phyloP scores from a whole-genome alignment of 805 yeast genomes.

The Pichia californica region DNA sequence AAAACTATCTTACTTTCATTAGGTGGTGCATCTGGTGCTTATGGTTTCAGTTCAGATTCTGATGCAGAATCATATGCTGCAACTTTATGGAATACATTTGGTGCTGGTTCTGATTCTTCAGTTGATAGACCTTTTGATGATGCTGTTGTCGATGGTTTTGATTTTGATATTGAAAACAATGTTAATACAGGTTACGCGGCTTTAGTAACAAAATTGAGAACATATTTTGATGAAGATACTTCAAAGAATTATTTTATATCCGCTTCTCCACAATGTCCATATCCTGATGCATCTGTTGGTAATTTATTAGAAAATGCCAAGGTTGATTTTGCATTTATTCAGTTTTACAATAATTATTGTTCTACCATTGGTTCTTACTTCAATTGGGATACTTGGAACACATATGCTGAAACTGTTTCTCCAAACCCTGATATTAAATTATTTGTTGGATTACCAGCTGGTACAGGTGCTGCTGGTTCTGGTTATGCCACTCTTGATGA shows the following conservation, averaged over 20 bases:
- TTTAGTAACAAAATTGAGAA: constrained; percentile 44
- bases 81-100: constrained; percentile 57
- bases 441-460: constrained; percentile 67
- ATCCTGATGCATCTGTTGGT: constrained; percentile 62
- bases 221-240: constrained; percentile 29
- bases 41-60: constrained; percentile 44
- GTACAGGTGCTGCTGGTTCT: constrained; percentile 43
- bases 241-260: constrained; percentile 65
- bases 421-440: constrained; percentile 66
- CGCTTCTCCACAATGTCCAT: constrained; percentile 91
- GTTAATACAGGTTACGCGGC: constrained; percentile 61
- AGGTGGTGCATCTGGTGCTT: constrained; percentile 62
- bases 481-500: constrained; percentile 49
- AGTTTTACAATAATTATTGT: constrained; percentile 86
- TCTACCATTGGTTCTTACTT: constrained; percentile 41
- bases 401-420: constrained; percentile 49
- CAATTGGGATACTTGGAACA: constrained; percentile 65
- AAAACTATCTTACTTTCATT: constrained; percentile 71
- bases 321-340: constrained; percentile 78
- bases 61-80: constrained; percentile 57
- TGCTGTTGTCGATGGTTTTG: constrained; percentile 78
- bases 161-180: constrained; percentile 63
- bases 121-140: constrained; percentile 56
- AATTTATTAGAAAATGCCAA: constrained; percentile 41
- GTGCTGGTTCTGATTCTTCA: constrained; percentile 41